These are phyloP conservation scores for Bacidia rubella DNA, from an alignment of 495 filamentous ascomycete genomes.

Conservation along the genomic window DNA sequence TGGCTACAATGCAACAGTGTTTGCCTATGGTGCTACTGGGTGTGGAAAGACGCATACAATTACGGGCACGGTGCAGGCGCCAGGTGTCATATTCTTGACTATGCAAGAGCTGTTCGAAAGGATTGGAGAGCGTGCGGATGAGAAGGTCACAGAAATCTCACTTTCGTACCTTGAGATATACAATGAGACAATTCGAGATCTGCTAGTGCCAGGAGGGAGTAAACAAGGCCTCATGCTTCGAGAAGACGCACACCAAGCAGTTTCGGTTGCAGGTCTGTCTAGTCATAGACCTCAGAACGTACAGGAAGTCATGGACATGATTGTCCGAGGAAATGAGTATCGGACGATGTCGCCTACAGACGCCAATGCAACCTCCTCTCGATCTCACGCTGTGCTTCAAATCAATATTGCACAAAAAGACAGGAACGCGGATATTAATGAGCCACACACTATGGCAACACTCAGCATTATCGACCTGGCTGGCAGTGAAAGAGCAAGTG, in stretches of 20 bases:
- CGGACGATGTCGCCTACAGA: conserved; percentile 95
- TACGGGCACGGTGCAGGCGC: conserved; percentile 82
- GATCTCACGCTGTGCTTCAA: conserved; percentile 96
- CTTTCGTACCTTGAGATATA: conserved; percentile 98
- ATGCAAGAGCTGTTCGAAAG: conserved; percentile 98
- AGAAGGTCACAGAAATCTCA: conserved; percentile 80
- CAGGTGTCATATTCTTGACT: conserved; percentile 95
- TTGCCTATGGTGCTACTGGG: conserved; percentile 94
- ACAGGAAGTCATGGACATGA: conserved; percentile 98
- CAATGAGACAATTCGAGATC: conserved; percentile 95
- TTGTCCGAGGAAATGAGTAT: conserved; percentile 84
- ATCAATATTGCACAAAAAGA: conserved; percentile 94
- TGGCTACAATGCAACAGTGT: conserved; percentile 97
- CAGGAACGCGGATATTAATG: conserved; percentile 81
- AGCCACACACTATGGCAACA: conserved; percentile 95
- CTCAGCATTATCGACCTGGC: conserved; percentile 96
- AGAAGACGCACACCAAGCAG: conserved; percentile 86
- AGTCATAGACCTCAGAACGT: conserved; percentile 83
- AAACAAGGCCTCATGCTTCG: conserved; percentile 86
- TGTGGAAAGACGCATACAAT: conserved; percentile 99
- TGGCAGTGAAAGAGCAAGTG: conserved; percentile 90
- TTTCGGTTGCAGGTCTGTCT: conserved; percentile 82
- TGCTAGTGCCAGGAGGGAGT: conserved; percentile 73
- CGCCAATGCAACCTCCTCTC: conserved; percentile 93
- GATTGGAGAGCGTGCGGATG: conserved; percentile 68